Base-by-base conservation (phyloP, 2,329 filamentous ascomycete genomes). In the Penicillium sp. region DNA sequence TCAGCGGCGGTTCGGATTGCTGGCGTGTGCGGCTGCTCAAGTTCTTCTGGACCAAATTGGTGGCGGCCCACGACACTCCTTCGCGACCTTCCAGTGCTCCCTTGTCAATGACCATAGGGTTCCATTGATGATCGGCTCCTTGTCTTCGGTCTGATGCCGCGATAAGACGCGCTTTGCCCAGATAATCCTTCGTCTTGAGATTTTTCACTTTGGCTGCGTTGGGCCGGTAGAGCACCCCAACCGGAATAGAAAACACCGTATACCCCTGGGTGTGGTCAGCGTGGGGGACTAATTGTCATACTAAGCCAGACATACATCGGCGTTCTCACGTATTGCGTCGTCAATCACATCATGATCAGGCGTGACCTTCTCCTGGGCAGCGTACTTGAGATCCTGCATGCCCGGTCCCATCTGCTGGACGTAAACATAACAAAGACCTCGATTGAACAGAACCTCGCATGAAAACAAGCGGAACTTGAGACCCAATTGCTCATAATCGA, bases 121-220 rank as follows among this genome's bases (percentile, higher is more conserved):
- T 30, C 86, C 86, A 30, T 84, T 90, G 55, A 86, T 92, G 16
- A 80, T 83, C 64, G 89, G 47, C 36, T 6, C 39, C 41, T 27
- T 52, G 90, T 48, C 76, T 70, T 38, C 82, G 76, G 56, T 94
- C 87, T 1, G 86, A 85, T 16, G 89, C 85, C 15, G 92, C 92
- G 6, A 98, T 85, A 22, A 98, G 73, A 43, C 87, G 79, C n/a
- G 92, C 88, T 66, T 95, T 95, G 44, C 92, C 92, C 3, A 98
- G 79, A 56, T 98, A 98, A 60, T 98, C 89, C 63, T 96, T 96
- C 14, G 88, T 86, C 72, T 95, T 95, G 56, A 98, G 72, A 58
- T 98, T 98, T 67, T 93, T 93, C 51, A 98, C 92, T 67, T 98
- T 98, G 47, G 92, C 89, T 57, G 94, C 89, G 60, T 95, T 96